Conservation (phyloP, 768 basidiomycete species). For the Rhodotorula babjevae region DNA sequence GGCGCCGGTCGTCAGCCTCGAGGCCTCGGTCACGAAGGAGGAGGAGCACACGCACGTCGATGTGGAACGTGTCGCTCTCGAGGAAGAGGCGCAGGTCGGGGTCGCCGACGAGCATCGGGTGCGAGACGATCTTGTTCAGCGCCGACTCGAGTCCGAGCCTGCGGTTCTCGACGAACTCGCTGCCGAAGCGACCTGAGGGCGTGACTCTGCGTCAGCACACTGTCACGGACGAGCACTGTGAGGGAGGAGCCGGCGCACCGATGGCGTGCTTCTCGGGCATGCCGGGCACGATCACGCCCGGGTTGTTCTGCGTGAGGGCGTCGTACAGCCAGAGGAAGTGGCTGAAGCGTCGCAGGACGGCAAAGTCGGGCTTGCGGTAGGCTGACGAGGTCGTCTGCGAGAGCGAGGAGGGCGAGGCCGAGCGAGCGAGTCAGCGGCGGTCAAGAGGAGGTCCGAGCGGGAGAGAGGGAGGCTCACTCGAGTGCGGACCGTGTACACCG, state of each 20-base stretch:
- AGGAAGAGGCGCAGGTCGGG: constrained; percentile 81
- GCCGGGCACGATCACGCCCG: constrained; percentile 93
- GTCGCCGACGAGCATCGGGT: constrained; percentile 84
- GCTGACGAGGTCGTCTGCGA: constrained; percentile 43
- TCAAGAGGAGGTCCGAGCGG: background rate
- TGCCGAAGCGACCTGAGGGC: constrained; percentile 67
- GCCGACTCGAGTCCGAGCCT: constrained; percentile 79
- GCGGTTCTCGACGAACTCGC: constrained; percentile 82
- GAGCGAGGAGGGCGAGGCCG: background rate
- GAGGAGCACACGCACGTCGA: constrained; percentile 63
- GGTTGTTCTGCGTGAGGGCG: constrained; percentile 79
- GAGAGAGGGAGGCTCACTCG: constrained; percentile 51
- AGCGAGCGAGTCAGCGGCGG: no score
- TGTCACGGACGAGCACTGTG: background rate
- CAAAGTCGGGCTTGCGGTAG: constrained; percentile 77
- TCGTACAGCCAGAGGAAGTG: constrained; percentile 98
- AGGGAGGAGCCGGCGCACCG: constrained; percentile 46
- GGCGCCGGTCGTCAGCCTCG: background rate
- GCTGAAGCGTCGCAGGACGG: constrained; percentile 92
- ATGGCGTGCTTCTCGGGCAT: constrained; percentile 92
- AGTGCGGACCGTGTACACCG: constrained; percentile 94
- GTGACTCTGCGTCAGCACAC: background rate
- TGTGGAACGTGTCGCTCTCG: constrained; percentile 82
- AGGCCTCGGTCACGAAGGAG: background rate
- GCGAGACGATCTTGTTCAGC: constrained; percentile 85